Base-by-base conservation (phyloP, 352 stramenopile genomes). In the Thraustotheca clavata region DNA sequence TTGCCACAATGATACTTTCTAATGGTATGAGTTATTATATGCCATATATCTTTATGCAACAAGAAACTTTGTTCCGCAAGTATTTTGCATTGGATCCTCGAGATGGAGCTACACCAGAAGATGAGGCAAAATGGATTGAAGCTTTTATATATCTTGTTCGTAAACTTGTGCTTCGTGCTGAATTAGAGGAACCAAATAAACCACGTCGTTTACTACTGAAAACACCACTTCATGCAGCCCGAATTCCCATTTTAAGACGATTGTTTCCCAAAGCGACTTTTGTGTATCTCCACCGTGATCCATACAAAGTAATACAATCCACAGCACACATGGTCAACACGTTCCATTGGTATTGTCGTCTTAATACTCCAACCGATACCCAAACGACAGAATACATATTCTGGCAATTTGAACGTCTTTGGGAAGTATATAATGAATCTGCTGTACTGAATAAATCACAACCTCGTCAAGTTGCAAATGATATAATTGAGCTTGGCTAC, bases 1-100 rank as follows among this genome's bases (percentile, higher is more conserved):
- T 77, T 14, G 73, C 69, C 0, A 73, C 67, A 16, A 75, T 66
- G 36, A 12, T 75, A 0, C 50, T 83, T 3, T 70, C 59, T 26
- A 49, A 49, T 11, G 67, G 52, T 0, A 60, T 32, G 39, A 73
- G 60, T 32, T 74, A 74, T n/a, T 81, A 83, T 60, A 75, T 79
- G 69, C 49, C 70, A 3, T 34, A 79, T 16, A 67, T 65, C 35
- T 79, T 83, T 39, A 77, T 80, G 72, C 54, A 40, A 8, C 34
- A 49, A 8, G 69, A 73, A 49, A 47, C 59, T 0, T 9, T 50
- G 8, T 73, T 71, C 46, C 69, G 69, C 18, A 29, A 50, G 11
- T 73, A 59, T 36, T 57, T 73, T 32, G 29, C 47, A 2, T 71
- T 73, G 18, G 1, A 26, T 32, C 11, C 57, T n/a, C 47, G 49